Evolutionary conservation across 2,329 filamentous ascomycete genomes (phyloP), one percentile per base, ranked within the genome.

Genomic region (Pezicula rhizophila): DNA sequence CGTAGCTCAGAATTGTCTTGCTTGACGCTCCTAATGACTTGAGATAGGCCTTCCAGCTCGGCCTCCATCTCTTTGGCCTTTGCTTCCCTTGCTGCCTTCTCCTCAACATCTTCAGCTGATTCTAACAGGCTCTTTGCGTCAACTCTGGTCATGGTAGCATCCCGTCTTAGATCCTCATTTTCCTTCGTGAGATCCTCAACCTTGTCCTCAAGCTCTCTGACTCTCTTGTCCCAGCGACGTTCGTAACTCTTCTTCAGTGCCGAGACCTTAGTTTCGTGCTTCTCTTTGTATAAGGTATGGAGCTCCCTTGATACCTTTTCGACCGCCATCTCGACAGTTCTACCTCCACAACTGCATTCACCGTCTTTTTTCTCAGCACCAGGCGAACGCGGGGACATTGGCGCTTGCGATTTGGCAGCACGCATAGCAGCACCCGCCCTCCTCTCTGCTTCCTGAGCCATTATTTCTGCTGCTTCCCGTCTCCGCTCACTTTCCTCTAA

Each of bases 231-330:
- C 80, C 89, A 93, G 47, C 92, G 84, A 42, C 80, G 79, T 66
- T 96, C 89, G 70, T 97, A 86, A 53, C 79, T 84, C 69, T 85
- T 84, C 71, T 85, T 97, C 56, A 99, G 76, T 4, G 91, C 92
- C 1, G 88, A 80, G 40, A 97, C 92, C 73, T 99, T 99, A 54
- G 85, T 89, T 72, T 97, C 92, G 66, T 99, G 93, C 71, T 99
- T 99, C 64, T 86, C 84, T 72, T 96, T 97, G 78, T 99, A 99
- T 10, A 96, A 77, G 0, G 85, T 78, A 65, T 99, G 93, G 37
- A 99, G 77, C 64, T 99, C 93, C 26, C 89, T 80, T n/a, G 92
- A 91, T 37, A 97, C 90, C 57, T 91, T 89, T 68, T 96, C 89
- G 18, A 92, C 86, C 2, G 87, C 86, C 40, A 87, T 76, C 63